Evolutionary conservation across 441 rosid genomes (phyloP), one percentile per base, ranked within the genome.

Genomic region (Gossypium aridum): DNA sequence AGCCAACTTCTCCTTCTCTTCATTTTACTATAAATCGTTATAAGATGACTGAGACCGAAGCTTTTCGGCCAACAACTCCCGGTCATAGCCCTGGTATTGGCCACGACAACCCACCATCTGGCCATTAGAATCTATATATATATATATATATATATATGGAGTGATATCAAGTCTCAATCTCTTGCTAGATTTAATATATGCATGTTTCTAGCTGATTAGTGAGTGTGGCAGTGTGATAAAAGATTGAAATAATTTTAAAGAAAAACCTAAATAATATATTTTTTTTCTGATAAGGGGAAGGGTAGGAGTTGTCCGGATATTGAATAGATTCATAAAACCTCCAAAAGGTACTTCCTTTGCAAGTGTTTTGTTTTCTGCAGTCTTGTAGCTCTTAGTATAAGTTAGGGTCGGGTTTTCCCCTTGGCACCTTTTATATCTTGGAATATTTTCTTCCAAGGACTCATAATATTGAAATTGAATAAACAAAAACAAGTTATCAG

Each of bases 11-110:
- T 65, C 84, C 85, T 17, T 16, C 80, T 14, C 20, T 37, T 23
- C 16, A 28, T 64, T 75, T 70, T 63, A 55, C 31, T 2, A 65
- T 71, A 59, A 77, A 84, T 47, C 89, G 79, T 17, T 75, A 81
- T 75, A 82, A 76, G 79, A 73, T 7, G 66, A 72, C 43, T 0
- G 80, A 63, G 54, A 0, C 66, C 0, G 80, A 77, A 7, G 89
- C 89, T 65, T 85, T 10, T 69, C 77, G 86, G 61, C 91, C 91
- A 12, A 87, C 89, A 13, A 64, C 28, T 76, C 89, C 87, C 1
- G 91, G 91, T 1, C 89, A 80, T 19, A 87, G 91, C 76, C 89
- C 91, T 28, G 89, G 91, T 22, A 81, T 82, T 23, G 91, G 91
- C 5, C 88, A 83, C 75, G 0, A 64, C 0, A 2, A 31, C 3